phyloP scores from a whole-genome alignment of 1,284 basidiomycete species.

The Pseudozyma sp. region DNA sequence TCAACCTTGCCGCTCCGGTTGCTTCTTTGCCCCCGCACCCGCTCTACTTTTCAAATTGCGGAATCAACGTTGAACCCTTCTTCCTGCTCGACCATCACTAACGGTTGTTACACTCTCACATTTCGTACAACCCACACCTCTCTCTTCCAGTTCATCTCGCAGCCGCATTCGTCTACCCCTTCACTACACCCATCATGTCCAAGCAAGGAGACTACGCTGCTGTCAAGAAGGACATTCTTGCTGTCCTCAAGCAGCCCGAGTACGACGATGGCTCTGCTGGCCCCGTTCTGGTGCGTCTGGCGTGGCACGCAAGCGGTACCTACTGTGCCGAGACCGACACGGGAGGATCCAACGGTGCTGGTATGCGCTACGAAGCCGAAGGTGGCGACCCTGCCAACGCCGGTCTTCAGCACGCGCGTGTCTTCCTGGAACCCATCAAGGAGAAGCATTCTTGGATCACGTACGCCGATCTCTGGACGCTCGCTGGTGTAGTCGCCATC shows the following conservation, averaged over 20 bases:
- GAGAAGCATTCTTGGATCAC: constrained; percentile 72
- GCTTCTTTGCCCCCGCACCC: constrained; percentile 12
- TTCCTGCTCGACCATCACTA: neutral
- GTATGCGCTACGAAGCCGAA: constrained; percentile 70
- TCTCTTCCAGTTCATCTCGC: neutral
- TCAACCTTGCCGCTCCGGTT: neutral
- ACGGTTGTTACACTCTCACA: constrained; percentile 9
- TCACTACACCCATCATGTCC: constrained; percentile 28
- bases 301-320: constrained; percentile 67
- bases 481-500: constrained; percentile 72
- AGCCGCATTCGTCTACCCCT: neutral
- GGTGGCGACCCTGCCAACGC: constrained; percentile 67
- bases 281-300: constrained; percentile 65
- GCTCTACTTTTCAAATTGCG: neutral
- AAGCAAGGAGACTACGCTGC: constrained; percentile 60
- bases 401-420: constrained; percentile 72
- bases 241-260: constrained; percentile 65
- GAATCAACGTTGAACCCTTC: neutral
- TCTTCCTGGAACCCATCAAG: constrained; percentile 72
- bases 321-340: constrained; percentile 69
- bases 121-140: neutral
- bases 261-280: constrained; percentile 67
- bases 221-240: constrained; percentile 63
- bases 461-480: constrained; percentile 70
- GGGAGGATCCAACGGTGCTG: constrained; percentile 72